phyloP scores from a whole-genome alignment of 495 filamentous ascomycete genomes.

The Penicillium lagena region DNA sequence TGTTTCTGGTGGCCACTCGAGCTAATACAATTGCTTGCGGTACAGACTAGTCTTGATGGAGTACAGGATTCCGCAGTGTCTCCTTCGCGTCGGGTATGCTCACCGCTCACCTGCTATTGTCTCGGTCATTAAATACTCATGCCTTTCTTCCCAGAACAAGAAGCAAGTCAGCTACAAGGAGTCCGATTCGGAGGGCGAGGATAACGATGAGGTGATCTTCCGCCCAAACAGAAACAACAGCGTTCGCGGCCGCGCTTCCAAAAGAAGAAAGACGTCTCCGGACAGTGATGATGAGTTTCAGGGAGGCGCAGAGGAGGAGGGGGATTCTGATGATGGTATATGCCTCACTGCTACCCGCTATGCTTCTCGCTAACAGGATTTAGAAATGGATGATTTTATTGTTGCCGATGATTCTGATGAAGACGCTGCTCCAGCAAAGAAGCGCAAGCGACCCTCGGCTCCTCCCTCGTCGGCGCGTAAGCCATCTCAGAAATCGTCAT shows the following conservation, averaged over 20 bases:
- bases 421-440: constrained; percentile 59
- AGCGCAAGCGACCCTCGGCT: constrained; percentile 59
- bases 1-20: constrained; percentile 1
- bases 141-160: constrained; percentile 25
- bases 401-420: constrained; percentile 76
- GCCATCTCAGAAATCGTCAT: constrained; percentile 51
- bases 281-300: constrained; percentile 67
- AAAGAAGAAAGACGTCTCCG: constrained; percentile 46
- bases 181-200: constrained; percentile 47
- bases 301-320: constrained; percentile 44
- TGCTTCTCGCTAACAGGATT: constrained; percentile 12
- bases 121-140: constrained; percentile 1
- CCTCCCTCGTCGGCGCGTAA: constrained; percentile 42
- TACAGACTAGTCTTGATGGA: constrained; percentile 12
- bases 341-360: constrained; percentile 5
- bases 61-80: constrained; percentile 22
- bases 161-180: constrained; percentile 43
- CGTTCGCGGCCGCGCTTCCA: constrained; percentile 27
- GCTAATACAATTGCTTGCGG: constrained; percentile 7
- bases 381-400: constrained; percentile 80
- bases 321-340: constrained; percentile 55
- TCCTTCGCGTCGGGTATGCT: constrained; percentile 41
- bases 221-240: constrained; percentile 33
- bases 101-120: not conserved
- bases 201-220: constrained; percentile 49